phyloP scores from a whole-genome alignment of 768 basidiomycete species.

The Tylopilus felleus region DNA sequence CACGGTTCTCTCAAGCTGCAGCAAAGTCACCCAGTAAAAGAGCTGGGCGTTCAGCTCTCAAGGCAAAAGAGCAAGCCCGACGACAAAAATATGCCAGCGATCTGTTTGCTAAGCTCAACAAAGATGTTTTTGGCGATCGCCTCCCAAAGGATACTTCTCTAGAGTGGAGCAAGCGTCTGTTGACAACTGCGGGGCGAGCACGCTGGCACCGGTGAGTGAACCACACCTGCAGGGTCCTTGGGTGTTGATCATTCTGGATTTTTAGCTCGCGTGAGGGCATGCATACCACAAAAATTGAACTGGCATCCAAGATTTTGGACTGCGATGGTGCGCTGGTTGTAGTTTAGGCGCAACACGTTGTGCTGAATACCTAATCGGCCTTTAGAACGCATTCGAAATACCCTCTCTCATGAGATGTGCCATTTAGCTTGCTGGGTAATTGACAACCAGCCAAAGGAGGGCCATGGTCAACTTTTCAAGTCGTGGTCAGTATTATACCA shows the following conservation, averaged over 20 bases:
- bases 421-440: conserved; percentile 88
- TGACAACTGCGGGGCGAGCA: conserved; percentile 70
- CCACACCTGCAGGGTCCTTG: background rate
- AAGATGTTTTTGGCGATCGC: conserved; percentile 48
- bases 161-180: conserved; percentile 63
- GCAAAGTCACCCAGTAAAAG: conserved; percentile 21
- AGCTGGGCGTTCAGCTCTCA: conserved; percentile 28
- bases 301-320: conserved; percentile 82
- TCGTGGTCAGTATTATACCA: conserved; percentile 48
- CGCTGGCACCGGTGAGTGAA: conserved; percentile 53
- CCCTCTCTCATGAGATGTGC: conserved; percentile 90
- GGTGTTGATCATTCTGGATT: conserved; percentile 4
- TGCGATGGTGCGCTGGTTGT: conserved; percentile 51
- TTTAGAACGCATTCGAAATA: conserved; percentile 75
- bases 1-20: background rate
- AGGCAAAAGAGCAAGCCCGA: conserved; percentile 41
- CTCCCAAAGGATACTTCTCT: conserved; percentile 55
- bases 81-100: conserved; percentile 51
- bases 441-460: conserved; percentile 62
- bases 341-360: background rate
- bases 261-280: conserved; percentile 54
- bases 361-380: background rate
- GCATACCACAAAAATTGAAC: conserved; percentile 63
- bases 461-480: conserved; percentile 72
- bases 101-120: conserved; percentile 62